Percentiles rank a stretch among this genome's conserved stretches.
These are phyloP conservation scores for Epichloe hybrida DNA, from an alignment of 2,329 filamentous ascomycete species.

Conservation along the genomic window DNA sequence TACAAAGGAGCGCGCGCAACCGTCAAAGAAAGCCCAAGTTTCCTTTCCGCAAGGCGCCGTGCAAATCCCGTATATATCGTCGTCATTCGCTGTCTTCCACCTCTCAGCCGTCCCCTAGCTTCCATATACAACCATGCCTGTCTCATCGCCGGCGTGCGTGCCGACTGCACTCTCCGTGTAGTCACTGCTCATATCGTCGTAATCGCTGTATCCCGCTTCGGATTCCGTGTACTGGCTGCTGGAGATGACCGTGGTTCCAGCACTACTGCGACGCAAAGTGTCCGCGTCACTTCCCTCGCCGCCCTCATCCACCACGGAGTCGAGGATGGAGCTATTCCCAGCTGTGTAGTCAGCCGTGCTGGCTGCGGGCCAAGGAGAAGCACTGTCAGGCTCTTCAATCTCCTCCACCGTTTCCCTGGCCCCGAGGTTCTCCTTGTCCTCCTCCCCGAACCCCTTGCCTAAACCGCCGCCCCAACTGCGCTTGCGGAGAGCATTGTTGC, in stretches of 20 bases:
- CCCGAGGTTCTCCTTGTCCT: slow-evolving; percentile 50
- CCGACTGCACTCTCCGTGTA: slow-evolving; percentile 32
- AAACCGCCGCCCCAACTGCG: slow-evolving; percentile 50
- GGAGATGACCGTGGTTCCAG: slow-evolving; percentile 34
- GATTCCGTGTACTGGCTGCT: slow-evolving; percentile 24
- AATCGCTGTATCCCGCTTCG: slow-evolving; percentile 24
- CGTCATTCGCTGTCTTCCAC: not conserved
- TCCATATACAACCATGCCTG: slow-evolving; percentile 23
- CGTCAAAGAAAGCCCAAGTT: not conserved
- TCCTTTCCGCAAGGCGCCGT: not conserved
- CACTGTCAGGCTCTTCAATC: slow-evolving; percentile 20
- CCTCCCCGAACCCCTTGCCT: slow-evolving; percentile 35
- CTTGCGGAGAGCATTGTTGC: slow-evolving; percentile 45
- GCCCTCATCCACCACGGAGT: slow-evolving; percentile 9
- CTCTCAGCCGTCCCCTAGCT: not conserved
- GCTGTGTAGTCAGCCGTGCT: slow-evolving; percentile 3
- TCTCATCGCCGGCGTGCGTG: slow-evolving; percentile 10
- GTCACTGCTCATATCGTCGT: slow-evolving; percentile 31
- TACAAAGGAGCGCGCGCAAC: not conserved
- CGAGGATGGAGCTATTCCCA: slow-evolving; percentile 7
- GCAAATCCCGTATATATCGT: not conserved
- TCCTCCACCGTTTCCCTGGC: slow-evolving; percentile 54
- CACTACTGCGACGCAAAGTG: slow-evolving; percentile 34
- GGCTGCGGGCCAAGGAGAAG: slow-evolving; percentile 6
- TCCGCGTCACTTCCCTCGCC: slow-evolving; percentile 33